Evolutionary conservation across 768 basidiomycete genomes (phyloP).

Genomic region (Phylloporus arenicola): DNA sequence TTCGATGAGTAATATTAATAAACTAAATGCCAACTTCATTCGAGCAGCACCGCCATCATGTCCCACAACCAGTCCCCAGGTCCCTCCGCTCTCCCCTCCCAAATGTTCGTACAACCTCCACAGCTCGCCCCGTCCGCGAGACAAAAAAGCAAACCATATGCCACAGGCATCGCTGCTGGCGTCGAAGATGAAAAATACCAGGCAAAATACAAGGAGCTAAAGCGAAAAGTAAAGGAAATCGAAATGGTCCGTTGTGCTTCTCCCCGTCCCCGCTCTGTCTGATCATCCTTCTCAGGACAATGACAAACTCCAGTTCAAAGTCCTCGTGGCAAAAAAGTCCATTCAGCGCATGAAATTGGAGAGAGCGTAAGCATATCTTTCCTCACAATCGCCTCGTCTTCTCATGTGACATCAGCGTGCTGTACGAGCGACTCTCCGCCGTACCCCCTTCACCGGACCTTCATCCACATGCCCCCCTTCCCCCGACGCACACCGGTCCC

Average conservation of each 20-base stretch:
- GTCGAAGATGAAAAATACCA: slow-evolving; percentile 86
- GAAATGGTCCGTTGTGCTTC: slow-evolving; percentile 53
- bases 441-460: slow-evolving; percentile 53
- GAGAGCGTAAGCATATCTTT: slow-evolving; percentile 62
- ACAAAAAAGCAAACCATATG: slow-evolving; percentile 45
- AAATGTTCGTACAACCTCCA: slow-evolving; percentile 30
- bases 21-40: slow-evolving; percentile 23
- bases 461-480: slow-evolving; percentile 36
- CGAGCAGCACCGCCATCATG: slow-evolving; percentile 51
- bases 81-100: slow-evolving; percentile 40
- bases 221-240: slow-evolving; percentile 83
- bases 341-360: slow-evolving; percentile 86
- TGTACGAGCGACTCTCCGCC: slow-evolving; percentile 71
- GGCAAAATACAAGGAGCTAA: slow-evolving; percentile 82
- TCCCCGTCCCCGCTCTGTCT: slow-evolving; percentile 2
- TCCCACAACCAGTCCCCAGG: slow-evolving; percentile 58
- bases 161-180: slow-evolving; percentile 66
- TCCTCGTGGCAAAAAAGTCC: slow-evolving; percentile 71
- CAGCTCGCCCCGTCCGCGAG: slow-evolving; percentile 31
- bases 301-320: slow-evolving; percentile 80
- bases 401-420: slow-evolving; percentile 44
- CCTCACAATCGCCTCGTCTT: slow-evolving; percentile 16
- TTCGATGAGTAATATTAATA: slow-evolving; percentile 28
- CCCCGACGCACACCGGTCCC: slow-evolving; percentile 31
- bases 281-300: slow-evolving; percentile 55